These are phyloP conservation scores for Phytophthora ohioensis DNA, from an alignment of 352 stramenopile species.

Conservation along the genomic window DNA sequence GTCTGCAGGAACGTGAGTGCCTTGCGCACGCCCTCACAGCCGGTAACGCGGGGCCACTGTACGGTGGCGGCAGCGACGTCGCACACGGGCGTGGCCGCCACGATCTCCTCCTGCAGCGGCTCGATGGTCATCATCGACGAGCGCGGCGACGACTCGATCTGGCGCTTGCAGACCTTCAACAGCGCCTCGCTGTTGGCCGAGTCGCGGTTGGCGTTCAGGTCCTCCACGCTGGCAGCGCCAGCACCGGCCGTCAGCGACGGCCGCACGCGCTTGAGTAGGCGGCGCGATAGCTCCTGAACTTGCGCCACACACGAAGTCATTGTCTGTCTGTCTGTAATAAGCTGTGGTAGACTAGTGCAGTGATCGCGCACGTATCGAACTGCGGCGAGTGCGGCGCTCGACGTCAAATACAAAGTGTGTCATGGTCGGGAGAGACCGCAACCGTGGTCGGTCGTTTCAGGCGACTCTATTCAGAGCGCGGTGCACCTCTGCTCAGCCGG, in stretches of 20 bases:
- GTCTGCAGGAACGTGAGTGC: conserved; percentile 72
- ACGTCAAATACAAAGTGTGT: conserved; percentile 45
- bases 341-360: conserved; percentile 8
- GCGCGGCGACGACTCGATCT: conserved; percentile 59
- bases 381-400: conserved; percentile 13
- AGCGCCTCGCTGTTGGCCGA: conserved; percentile 53
- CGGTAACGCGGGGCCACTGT: conserved; percentile 56
- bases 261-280: conserved; percentile 56
- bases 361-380: background rate
- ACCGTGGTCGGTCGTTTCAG: conserved; percentile 13
- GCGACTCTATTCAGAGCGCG: conserved; percentile 28
- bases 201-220: conserved; percentile 21
- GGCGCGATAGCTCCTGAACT: conserved; percentile 46
- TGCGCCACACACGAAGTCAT: conserved; percentile 65
- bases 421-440: conserved; percentile 22
- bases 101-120: conserved; percentile 25
- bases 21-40: conserved; percentile 72
- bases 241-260: conserved; percentile 38
- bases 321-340: conserved; percentile 10
- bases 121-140: conserved; percentile 29
- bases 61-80: background rate
- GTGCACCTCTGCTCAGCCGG: conserved; percentile 36
- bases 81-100: conserved; percentile 1
- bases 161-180: conserved; percentile 70
- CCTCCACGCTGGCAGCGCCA: conserved; percentile 23